Evolutionary conservation across 306 rosid species (phyloP).

Genomic region (Canavalia gladiata): DNA sequence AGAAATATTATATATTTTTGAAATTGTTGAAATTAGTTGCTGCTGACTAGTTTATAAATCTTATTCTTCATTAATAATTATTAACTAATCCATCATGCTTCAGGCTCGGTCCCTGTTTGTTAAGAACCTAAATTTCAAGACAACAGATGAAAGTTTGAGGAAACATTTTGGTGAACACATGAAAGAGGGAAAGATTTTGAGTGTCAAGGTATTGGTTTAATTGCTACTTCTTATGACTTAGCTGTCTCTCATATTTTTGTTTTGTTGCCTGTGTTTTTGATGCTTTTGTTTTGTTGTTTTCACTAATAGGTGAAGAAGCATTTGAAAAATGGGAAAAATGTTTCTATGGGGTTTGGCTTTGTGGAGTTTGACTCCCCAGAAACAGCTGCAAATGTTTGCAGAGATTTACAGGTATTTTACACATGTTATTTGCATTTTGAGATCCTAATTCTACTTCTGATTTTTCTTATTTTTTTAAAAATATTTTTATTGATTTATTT

Average conservation of each 20-base stretch:
- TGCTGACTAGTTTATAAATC: constrained; percentile 29
- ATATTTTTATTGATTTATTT: background rate
- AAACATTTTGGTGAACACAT: constrained; percentile 72
- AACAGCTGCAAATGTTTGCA: constrained; percentile 73
- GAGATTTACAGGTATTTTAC: constrained; percentile 74
- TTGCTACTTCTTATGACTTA: background rate
- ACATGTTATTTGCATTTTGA: constrained; percentile 32
- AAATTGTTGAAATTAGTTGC: background rate
- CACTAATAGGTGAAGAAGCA: constrained; percentile 81
- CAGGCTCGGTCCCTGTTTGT: constrained; percentile 90
- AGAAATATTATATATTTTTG: constrained; percentile 12
- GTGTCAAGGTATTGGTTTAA: constrained; percentile 72
- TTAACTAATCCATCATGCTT: constrained; percentile 47
- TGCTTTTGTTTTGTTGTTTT: constrained; percentile 34
- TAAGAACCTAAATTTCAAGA: constrained; percentile 93
- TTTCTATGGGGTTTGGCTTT: constrained; percentile 96
- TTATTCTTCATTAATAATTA: constrained; percentile 21
- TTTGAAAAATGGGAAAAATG: constrained; percentile 81
- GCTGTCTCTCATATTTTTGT: constrained; percentile 32
- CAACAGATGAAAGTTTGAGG: constrained; percentile 75
- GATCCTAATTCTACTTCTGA: constrained; percentile 42
- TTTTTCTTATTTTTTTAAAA: constrained; percentile 16
- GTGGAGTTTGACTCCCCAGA: constrained; percentile 81
- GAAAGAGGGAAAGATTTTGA: constrained; percentile 76
- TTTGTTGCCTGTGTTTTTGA: constrained; percentile 37